Evolutionary conservation across 805 yeast genomes (phyloP).

Genomic region (Dipodascus geniculatus): DNA sequence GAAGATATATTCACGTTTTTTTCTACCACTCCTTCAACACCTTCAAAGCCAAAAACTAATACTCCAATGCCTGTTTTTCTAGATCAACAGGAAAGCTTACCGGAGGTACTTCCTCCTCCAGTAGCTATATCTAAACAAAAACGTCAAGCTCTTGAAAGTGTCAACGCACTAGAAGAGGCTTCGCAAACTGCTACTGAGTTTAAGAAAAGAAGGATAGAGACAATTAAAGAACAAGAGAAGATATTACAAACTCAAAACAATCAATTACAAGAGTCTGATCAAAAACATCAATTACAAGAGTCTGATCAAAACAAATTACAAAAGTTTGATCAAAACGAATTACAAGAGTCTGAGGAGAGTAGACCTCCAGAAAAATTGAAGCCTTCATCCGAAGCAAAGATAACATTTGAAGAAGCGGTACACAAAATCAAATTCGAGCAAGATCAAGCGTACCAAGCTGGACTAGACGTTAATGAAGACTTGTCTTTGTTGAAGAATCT

Average conservation of each 20-base stretch:
- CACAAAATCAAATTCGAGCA: not conserved
- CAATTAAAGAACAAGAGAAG: not conserved
- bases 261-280: not conserved
- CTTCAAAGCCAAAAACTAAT: not conserved
- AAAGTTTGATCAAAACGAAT: no score
- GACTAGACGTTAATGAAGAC: conserved; percentile 3
- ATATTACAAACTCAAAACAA: not conserved
- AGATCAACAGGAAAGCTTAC: not conserved
- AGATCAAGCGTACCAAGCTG: not conserved
- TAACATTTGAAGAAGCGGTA: not conserved
- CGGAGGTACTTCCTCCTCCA: not conserved
- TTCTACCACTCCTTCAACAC: not conserved
- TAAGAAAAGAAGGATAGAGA: not conserved
- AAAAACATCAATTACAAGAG: not conserved
- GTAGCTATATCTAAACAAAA: not conserved
- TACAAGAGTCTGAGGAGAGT: conserved; percentile 4
- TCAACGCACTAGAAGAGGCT: not conserved
- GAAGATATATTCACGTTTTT: not conserved
- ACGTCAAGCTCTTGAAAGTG: not conserved
- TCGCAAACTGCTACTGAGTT: not conserved
- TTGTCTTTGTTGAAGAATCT: conserved; percentile 7
- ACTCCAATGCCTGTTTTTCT: not conserved
- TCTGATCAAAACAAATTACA: not conserved
- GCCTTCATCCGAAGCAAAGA: no score
- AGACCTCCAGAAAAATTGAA: no score